A percentile compares a stretch with the other conserved stretches of the same genome.
Evolutionary conservation across 305 asterid species (phyloP).

Genomic region (Fraxinus xanthoxyloides): DNA sequence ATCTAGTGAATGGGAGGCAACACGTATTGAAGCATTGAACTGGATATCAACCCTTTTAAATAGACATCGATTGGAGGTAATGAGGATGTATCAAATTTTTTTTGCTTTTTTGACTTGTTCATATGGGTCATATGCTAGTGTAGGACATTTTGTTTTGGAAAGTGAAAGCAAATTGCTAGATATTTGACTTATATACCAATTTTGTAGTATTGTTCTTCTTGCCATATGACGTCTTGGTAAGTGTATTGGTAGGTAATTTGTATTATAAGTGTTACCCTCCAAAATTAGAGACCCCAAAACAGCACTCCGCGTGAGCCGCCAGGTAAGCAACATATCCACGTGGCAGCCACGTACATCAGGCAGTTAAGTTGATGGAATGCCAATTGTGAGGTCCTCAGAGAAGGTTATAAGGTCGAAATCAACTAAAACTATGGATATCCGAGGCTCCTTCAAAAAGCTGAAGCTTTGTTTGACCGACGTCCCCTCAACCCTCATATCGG

Average conservation of each 20-base stretch:
- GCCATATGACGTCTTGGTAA: neutral
- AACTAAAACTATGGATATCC: no score
- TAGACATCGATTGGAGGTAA: constrained; percentile 78
- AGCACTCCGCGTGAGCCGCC: no score
- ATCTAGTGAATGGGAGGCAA: neutral
- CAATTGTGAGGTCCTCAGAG: no score
- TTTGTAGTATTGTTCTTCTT: neutral
- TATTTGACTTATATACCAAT: neutral
- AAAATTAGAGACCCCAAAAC: no score
- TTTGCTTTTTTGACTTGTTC: neutral
- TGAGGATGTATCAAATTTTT: constrained; percentile 12
- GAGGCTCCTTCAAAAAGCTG: no score
- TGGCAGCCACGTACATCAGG: no score
- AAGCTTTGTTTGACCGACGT: no score
- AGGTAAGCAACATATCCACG: no score
- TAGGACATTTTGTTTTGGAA: neutral
- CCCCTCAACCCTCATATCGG: no score
- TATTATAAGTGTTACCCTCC: no score
- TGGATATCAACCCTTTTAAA: constrained; percentile 83
- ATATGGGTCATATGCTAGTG: neutral
- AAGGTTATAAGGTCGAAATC: no score
- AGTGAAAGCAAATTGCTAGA: neutral
- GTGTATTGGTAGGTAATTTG: neutral
- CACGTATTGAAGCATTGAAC: constrained; percentile 83
- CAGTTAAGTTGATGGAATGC: no score